Percentiles rank a stretch among this genome's conserved stretches.
Evolutionary conservation across 495 filamentous ascomycete genomes (phyloP).

Genomic region (Xylaria flabelliformis): DNA sequence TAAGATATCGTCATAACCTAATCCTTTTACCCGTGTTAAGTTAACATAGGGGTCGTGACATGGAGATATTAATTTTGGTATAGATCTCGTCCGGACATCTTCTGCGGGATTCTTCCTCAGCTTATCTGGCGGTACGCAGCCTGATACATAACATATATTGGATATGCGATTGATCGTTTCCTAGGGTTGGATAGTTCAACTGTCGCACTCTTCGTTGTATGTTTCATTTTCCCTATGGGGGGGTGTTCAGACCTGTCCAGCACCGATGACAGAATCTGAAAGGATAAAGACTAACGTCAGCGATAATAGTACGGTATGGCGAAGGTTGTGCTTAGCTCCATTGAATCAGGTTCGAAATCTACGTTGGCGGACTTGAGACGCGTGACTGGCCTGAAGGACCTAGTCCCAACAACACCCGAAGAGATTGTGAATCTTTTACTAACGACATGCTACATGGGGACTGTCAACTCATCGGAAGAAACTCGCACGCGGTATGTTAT

Average conservation of each 20-base stretch:
- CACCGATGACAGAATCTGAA: neutral
- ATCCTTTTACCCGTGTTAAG: neutral
- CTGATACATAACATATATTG: neutral
- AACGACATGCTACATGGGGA: slow-evolving; percentile 9
- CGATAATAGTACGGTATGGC: slow-evolving; percentile 66
- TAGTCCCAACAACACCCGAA: slow-evolving; percentile 61
- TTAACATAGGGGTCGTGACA: neutral
- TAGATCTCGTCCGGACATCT: slow-evolving; percentile 24
- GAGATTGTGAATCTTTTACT: neutral
- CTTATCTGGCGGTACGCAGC: slow-evolving; percentile 18
- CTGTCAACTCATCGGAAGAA: slow-evolving; percentile 14
- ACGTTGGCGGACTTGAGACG: slow-evolving; percentile 55
- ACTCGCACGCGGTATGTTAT: neutral
- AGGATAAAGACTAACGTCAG: neutral
- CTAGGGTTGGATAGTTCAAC: slow-evolving; percentile 29
- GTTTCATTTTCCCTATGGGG: neutral
- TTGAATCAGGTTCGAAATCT: slow-evolving; percentile 27
- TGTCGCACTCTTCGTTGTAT: slow-evolving; percentile 46
- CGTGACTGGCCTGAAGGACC: slow-evolving; percentile 62
- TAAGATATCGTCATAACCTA: neutral
- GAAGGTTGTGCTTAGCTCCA: slow-evolving; percentile 49
- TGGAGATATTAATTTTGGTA: neutral
- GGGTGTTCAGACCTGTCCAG: neutral
- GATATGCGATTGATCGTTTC: neutral
- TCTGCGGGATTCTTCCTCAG: slow-evolving; percentile 31